Conservation (phyloP, 192 early-diverging fungal genomes). For the Coemansia nantahalensis region DNA sequence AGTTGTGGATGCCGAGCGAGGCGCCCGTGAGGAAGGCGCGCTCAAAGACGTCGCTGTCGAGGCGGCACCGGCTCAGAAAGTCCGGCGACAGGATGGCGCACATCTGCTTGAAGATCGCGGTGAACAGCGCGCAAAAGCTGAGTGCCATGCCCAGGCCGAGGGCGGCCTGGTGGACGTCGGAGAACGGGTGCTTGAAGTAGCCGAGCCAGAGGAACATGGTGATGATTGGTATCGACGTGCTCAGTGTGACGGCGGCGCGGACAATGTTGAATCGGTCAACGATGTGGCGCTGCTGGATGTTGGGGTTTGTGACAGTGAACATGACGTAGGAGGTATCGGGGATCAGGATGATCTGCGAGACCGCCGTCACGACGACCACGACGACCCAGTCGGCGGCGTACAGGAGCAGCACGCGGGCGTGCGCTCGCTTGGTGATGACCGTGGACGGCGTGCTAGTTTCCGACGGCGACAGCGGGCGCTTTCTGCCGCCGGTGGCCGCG, state of each 20-base stretch:
- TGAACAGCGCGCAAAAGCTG: conserved; percentile 34
- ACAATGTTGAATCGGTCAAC: conserved; percentile 15
- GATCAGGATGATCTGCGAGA: conserved; percentile 36
- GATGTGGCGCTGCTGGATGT: conserved; percentile 29
- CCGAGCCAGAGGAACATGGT: conserved; percentile 40
- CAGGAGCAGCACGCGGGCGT: conserved; percentile 12
- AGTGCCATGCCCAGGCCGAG: conserved; percentile 38
- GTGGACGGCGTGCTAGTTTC: conserved; percentile 1
- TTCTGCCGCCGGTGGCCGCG: neutral
- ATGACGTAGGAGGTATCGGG: conserved; percentile 5
- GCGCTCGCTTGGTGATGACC: neutral
- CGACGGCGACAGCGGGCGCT: conserved; percentile 1
- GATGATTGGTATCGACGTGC: conserved; percentile 26
- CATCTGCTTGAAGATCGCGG: conserved; percentile 24
- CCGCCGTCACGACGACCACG: conserved; percentile 3
- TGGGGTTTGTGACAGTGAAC: conserved; percentile 29
- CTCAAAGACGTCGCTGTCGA: conserved; percentile 12
- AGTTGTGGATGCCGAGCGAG: conserved; percentile 16
- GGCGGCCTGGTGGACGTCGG: conserved; percentile 26
- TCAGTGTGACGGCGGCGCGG: conserved; percentile 28
- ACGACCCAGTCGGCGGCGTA: conserved; percentile 39
- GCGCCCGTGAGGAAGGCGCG: conserved; percentile 12
- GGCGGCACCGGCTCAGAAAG: conserved; percentile 29
- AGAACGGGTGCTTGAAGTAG: conserved; percentile 8
- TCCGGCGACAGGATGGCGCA: conserved; percentile 8